Conservation (phyloP, 345 rosid species). For the Sisymbrium altissimum region DNA sequence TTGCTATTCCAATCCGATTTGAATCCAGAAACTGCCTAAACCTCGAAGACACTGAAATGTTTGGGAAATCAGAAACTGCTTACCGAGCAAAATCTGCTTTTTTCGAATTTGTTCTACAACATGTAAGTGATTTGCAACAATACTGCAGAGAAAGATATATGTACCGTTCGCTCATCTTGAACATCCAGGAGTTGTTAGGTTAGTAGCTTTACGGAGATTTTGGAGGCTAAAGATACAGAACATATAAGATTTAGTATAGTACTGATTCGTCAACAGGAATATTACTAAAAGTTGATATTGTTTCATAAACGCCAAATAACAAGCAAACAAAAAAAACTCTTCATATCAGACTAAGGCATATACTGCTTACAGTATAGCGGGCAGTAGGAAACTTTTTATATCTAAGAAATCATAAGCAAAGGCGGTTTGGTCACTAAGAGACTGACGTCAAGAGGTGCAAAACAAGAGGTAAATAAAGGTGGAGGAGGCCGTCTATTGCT, state of each 20-base stretch:
- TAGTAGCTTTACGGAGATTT: background rate
- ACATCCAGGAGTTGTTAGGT: background rate
- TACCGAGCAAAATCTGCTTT: background rate
- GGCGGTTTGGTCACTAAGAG: background rate
- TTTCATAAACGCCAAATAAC: background rate
- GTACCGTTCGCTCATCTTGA: background rate
- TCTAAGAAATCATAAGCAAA: background rate
- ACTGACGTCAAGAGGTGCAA: background rate
- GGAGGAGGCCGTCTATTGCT: conserved; percentile 18
- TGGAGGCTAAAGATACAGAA: background rate
- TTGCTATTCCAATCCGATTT: conserved; percentile 17
- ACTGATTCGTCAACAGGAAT: background rate
- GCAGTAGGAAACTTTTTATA: background rate
- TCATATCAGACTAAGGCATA: background rate
- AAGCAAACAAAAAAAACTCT: background rate
- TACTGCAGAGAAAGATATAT: background rate
- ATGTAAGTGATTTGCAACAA: background rate
- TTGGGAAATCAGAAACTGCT: background rate
- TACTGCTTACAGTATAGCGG: background rate
- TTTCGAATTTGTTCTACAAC: background rate
- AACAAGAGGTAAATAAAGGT: background rate
- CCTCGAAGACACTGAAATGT: background rate
- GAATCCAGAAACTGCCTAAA: background rate
- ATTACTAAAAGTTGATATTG: background rate
- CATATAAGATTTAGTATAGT: background rate